Base-by-base conservation (phyloP, 1,284 basidiomycete species). In the Ustilago crameri region DNA sequence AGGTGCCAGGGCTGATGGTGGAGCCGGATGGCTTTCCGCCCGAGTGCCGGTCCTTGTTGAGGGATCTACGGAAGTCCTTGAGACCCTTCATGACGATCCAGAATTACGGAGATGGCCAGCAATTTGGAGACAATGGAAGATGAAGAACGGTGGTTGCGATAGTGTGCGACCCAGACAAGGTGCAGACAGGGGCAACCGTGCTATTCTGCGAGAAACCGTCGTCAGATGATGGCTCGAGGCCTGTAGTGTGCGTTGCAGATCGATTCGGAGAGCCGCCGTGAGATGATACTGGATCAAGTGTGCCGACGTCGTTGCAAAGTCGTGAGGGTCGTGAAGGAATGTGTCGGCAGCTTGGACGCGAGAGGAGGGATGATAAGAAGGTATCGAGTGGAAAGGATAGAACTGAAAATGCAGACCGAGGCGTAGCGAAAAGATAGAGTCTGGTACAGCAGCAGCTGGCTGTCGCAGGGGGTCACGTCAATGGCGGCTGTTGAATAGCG, bases 11-110 rank as follows among this genome's bases (percentile, higher is more conserved):
- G 22, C 41, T 35, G 34, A 32, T 34, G 22, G 34, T 56, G 38
- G 67, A 47, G 35, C 47, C 34, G 22, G 64, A 53, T 12, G 66
- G 64, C 26, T 65, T 69, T 42, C 74, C 76, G 22, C 72, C 64
- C 8, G 76, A 77, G 37, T 64, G 55, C 26, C 74, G 70, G 41
- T 73, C 78, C 58, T 81, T 77, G 51, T 76, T 79, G 44, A 80
- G 72, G n/a, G 79, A 79, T 34, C 75, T 58, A 12, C 78, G 69
- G 44, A 82, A 74, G 34, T 82, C 81, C 48, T 77, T 79, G 51
- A 82, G 71, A 9, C 79, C 78, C 59, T 77, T 79, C 80, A 82
- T 82, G 55, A 23, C 54, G 46, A 44, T 40, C 43, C 14, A 37
- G n/a, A 15, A 15, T n/a, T 15, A 37, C 35, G 15, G 15, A 17